Conservation (phyloP, 2,329 filamentous ascomycete species). For the Botrytis cinerea region DNA sequence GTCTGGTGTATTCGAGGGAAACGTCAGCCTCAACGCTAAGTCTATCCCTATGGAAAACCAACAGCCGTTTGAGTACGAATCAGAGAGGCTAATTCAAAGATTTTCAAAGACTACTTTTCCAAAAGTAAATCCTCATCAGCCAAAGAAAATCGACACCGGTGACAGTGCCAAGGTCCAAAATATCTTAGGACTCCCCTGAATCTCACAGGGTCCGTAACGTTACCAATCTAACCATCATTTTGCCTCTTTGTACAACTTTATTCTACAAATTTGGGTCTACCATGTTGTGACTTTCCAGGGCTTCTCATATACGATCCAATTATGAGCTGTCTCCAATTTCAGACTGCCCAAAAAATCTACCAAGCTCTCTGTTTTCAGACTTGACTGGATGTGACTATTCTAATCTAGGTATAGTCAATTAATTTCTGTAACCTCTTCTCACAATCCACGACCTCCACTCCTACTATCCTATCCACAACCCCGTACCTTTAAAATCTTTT, state of each 20-base stretch:
- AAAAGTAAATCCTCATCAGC: neutral
- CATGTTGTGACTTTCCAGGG: neutral
- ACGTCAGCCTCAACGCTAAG: neutral
- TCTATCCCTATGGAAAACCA: neutral
- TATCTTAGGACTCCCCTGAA: constrained; percentile 1
- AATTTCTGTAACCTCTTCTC: neutral
- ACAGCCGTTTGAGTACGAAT: neutral
- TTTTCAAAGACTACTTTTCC: neutral
- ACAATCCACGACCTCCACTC: neutral
- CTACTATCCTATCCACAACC: neutral
- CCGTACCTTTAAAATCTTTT: neutral
- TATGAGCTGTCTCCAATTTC: neutral
- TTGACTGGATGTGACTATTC: neutral
- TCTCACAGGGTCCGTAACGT: constrained; percentile 4
- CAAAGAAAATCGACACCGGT: neutral
- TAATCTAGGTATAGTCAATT: neutral
- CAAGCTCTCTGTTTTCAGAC: neutral
- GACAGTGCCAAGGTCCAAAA: neutral
- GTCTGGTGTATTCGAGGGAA: neutral
- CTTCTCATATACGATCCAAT: neutral
- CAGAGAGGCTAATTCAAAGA: neutral
- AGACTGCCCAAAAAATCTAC: neutral
- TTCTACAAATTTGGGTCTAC: neutral
- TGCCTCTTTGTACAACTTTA: neutral
- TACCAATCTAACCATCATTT: neutral